Evolutionary conservation across 2,329 filamentous ascomycete genomes (phyloP), one percentile per base, ranked within the genome.

Genomic region (Knoxdaviesia capensis): DNA sequence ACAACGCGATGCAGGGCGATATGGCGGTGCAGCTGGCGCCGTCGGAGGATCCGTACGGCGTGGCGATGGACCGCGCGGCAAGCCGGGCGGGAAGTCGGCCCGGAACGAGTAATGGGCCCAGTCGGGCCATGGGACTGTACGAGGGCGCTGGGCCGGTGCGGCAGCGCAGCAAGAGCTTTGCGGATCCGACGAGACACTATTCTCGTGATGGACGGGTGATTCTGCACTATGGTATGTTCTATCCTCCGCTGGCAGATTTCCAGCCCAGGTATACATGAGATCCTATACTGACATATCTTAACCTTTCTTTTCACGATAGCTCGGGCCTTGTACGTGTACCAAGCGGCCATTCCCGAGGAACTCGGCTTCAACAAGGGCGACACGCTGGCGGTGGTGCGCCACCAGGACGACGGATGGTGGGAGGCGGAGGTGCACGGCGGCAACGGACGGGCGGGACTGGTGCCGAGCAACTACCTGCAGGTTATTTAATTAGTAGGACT

Each of bases 381-480:
- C 54, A 76, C 88, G 45, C 67, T 98, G 9, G 85, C 88, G 2
- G 77, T 98, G 9, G 65, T 94, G 39, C 72, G 87, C 46, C 75
- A 93, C 53, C 90, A 98, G 60, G 90, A 98, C 56, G 90, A 98
- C 55, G 90, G 90, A 20, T 98, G 90, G 90, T 98, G 92, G 90
- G 90, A 98, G 63, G 92, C 92, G 8, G 88, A 94, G 58, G 74
- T 94, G 36, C 82, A 87, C 38, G 77, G 78, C 29, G 68, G 69
- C 48, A 71, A 67, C 47, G 74, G 69, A 40, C 66, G 60, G 40
- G 56, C 68, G 44, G 75, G 75, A 46, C 63, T 80, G 53, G 74
- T 80, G 48, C 75, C 75, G 48, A 79, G 75, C 57, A 80, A 80
- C 54, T 80, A 80, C 51, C 63, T 80, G 45, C 69, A 75, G 56